phyloP scores from a whole-genome alignment of 129 eudicot genomes.

The Oenanthe sinensis region DNA sequence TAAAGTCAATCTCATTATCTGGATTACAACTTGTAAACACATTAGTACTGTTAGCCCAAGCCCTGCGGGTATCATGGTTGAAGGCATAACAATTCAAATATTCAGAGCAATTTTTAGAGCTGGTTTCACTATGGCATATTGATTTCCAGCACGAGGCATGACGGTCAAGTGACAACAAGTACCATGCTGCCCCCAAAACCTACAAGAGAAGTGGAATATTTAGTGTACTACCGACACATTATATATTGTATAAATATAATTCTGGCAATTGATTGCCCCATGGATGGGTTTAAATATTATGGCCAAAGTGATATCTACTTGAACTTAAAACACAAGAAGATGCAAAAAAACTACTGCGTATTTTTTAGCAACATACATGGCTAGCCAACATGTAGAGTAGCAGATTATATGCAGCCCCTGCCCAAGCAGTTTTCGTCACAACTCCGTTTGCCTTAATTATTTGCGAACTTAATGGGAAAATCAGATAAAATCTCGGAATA shows the following conservation, averaged over 20 bases:
- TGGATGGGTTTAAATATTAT: not conserved
- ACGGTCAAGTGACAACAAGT: constrained; percentile 89
- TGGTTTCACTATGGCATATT: constrained; percentile 44
- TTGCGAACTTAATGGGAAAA: constrained; percentile 91
- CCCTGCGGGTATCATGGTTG: constrained; percentile 25
- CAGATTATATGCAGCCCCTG: constrained; percentile 93
- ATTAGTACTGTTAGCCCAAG: constrained; percentile 56
- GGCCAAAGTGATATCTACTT: not conserved
- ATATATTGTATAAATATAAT: not conserved
- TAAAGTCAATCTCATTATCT: constrained; percentile 36
- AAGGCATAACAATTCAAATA: constrained; percentile 59
- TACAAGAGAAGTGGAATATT: constrained; percentile 13
- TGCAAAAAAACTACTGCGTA: not conserved
- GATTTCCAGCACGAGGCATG: constrained; percentile 94
- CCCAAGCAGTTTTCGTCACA: constrained; percentile 98
- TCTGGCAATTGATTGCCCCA: not conserved
- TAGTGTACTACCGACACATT: not conserved
- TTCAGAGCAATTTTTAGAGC: constrained; percentile 32
- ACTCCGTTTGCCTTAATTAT: constrained; percentile 95
- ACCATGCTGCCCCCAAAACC: constrained; percentile 99
- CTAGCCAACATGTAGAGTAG: constrained; percentile 90
- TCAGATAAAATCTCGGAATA: constrained; percentile 84
- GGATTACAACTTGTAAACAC: constrained; percentile 65
- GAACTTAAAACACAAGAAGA: not conserved
- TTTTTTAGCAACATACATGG: constrained; percentile 56